A percentile compares a stretch with the other conserved stretches of the same genome.
These are phyloP conservation scores for Amanita phalloides DNA, from an alignment of 768 basidiomycete species.

Conservation along the genomic window DNA sequence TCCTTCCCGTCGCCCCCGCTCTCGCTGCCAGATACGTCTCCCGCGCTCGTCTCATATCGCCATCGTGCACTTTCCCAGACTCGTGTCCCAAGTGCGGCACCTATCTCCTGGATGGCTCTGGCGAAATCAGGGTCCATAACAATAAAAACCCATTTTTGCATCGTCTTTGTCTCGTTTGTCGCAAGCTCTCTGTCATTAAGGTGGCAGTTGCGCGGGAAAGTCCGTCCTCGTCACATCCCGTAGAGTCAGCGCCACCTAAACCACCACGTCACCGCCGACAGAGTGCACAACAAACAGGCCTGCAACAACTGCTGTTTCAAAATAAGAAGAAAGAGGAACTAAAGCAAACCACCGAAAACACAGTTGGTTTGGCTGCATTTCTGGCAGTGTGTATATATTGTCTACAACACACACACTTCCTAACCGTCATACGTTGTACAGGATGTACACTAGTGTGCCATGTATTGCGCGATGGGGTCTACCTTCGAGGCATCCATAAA, in stretches of 20 bases:
- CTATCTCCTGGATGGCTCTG: conserved; percentile 17
- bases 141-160: background rate
- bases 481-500: conserved; percentile 55
- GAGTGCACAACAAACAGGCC: background rate
- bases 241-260: background rate
- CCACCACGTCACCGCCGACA: background rate
- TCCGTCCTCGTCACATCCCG: background rate
- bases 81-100: conserved; percentile 46
- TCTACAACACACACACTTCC: background rate
- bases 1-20: conserved; percentile 40
- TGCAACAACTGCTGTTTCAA: conserved; percentile 1
- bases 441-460: too few relatives aligned
- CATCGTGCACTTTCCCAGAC: conserved; percentile 12
- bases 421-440: too few relatives aligned
- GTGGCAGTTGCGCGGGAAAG: conserved; percentile 30
- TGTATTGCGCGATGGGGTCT: background rate
- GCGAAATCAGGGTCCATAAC: background rate
- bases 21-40: conserved; percentile 55
- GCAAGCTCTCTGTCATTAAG: conserved; percentile 12
- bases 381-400: background rate
- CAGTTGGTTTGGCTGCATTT: background rate
- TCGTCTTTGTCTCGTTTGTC: background rate
- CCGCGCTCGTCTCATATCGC: conserved; percentile 22
- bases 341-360: background rate
- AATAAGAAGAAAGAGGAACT: background rate